Conservation (phyloP, 2,329 filamentous ascomycete species). For the Fusarium phyllophilum region DNA sequence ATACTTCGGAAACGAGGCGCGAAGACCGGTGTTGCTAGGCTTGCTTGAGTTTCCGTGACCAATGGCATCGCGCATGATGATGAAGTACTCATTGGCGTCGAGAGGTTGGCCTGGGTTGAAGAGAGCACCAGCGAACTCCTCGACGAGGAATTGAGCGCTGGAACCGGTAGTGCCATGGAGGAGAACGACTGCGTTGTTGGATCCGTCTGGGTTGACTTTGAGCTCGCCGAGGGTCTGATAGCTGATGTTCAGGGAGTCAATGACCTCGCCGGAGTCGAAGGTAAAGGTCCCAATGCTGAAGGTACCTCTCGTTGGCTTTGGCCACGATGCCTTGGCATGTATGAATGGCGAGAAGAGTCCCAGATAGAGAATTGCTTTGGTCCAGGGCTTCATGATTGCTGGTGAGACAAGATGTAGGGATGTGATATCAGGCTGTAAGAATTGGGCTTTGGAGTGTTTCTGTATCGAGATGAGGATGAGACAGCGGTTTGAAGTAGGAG, state of each 20-base stretch:
- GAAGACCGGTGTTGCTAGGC: slow-evolving; percentile 10
- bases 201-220: slow-evolving; percentile 9
- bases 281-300: slow-evolving; percentile 6
- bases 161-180: not conserved
- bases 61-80: slow-evolving; percentile 25
- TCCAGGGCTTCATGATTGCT: not conserved
- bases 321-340: not conserved
- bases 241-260: slow-evolving; percentile 8
- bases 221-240: slow-evolving; percentile 26
- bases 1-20: slow-evolving; percentile 12
- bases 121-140: slow-evolving; percentile 8
- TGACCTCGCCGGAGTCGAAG: slow-evolving; percentile 6
- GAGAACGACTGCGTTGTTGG: slow-evolving; percentile 24
- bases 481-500: too few relatives aligned
- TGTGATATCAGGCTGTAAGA: fast-evolving
- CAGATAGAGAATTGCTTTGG: fast-evolving
- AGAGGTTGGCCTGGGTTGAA: slow-evolving; percentile 24
- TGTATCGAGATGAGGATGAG: not conserved
- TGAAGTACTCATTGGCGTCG: slow-evolving; percentile 9
- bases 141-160: not conserved
- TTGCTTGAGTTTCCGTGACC: slow-evolving; percentile 30
- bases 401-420: fast-evolving
- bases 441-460: fast-evolving
- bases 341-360: fast-evolving
- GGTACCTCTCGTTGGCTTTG: not conserved